Evolutionary conservation across 805 yeast genomes (phyloP).

Genomic region (Kodamaea kaohsiungensis): DNA sequence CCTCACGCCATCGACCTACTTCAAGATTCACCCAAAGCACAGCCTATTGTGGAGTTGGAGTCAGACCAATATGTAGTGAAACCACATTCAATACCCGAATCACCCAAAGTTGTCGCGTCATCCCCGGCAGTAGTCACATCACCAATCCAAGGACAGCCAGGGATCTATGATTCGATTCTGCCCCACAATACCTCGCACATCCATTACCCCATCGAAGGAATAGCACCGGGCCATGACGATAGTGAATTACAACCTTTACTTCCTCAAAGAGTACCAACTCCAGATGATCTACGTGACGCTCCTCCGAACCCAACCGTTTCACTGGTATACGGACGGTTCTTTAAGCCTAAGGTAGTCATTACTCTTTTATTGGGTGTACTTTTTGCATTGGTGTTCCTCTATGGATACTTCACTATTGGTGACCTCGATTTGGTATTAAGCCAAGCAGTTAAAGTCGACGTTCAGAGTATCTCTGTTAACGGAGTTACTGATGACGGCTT

Average conservation of each 20-base stretch:
- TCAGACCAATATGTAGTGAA: not conserved
- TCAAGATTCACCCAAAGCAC: not conserved
- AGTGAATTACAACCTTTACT: conserved; percentile 1
- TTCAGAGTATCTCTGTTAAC: conserved; percentile 18
- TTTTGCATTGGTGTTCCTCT: not conserved
- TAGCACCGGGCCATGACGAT: not conserved
- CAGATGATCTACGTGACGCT: not conserved
- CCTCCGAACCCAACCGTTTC: not conserved
- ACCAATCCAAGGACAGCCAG: not conserved
- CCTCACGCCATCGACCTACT: not conserved
- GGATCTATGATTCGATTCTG: not conserved
- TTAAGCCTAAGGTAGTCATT: not conserved
- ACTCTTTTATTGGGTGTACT: not conserved
- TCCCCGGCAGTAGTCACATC: not conserved
- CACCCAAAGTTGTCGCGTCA: not conserved
- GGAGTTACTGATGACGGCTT: conserved; percentile 28
- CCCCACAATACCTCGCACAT: not conserved
- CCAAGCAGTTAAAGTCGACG: not conserved
- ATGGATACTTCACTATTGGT: not conserved
- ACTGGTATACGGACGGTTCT: not conserved
- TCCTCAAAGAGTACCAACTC: conserved; percentile 4
- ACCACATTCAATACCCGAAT: not conserved
- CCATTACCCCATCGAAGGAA: not conserved
- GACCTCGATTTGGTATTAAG: not conserved
- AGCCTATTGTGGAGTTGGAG: not conserved